phyloP scores from a whole-genome alignment of 2,329 filamentous ascomycete species.

The Hortaea sp. region DNA sequence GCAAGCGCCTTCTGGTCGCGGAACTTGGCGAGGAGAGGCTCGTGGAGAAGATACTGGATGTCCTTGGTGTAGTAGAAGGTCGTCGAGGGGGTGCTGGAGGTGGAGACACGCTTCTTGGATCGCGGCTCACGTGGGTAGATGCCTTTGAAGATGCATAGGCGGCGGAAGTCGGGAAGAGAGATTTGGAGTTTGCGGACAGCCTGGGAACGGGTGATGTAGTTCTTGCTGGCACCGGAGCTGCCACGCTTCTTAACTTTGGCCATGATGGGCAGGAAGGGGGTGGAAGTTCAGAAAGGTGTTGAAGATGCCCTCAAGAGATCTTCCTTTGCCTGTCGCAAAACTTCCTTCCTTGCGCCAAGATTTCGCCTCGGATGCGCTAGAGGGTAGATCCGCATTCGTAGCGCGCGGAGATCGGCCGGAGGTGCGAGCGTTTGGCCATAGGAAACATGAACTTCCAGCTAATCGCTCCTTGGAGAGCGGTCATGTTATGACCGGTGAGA shows the following conservation, averaged over 20 bases:
- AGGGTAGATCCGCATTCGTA: neutral
- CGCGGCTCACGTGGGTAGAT: conserved; percentile 97
- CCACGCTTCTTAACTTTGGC: conserved; percentile 81
- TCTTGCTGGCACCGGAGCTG: conserved; percentile 84
- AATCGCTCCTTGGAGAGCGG: neutral
- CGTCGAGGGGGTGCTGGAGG: conserved; percentile 78
- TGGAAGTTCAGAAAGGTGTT: neutral
- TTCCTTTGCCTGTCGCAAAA: conserved; percentile 3
- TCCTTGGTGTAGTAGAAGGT: conserved; percentile 92
- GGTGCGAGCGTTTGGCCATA: neutral
- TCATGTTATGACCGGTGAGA: neutral
- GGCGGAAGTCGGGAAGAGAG: conserved; percentile 91
- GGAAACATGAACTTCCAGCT: neutral
- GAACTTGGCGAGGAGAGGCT: conserved; percentile 88
- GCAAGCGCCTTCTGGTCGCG: conserved; percentile 92
- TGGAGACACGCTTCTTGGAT: conserved; percentile 93
- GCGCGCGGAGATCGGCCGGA: neutral
- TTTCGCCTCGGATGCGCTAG: neutral
- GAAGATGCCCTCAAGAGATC: too few relatives aligned
- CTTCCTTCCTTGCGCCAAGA: conserved; percentile 1
- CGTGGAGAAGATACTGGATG: conserved; percentile 95
- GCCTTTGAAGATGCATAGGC: conserved; percentile 98
- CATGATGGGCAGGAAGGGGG: conserved; percentile 37
- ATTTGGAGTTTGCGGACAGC: conserved; percentile 97
- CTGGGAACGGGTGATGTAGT: conserved; percentile 95